A percentile compares a stretch with the other conserved stretches of the same genome.
Evolutionary conservation across 176 grass and related monocot species (phyloP).

Genomic region (Puya raimondii): DNA sequence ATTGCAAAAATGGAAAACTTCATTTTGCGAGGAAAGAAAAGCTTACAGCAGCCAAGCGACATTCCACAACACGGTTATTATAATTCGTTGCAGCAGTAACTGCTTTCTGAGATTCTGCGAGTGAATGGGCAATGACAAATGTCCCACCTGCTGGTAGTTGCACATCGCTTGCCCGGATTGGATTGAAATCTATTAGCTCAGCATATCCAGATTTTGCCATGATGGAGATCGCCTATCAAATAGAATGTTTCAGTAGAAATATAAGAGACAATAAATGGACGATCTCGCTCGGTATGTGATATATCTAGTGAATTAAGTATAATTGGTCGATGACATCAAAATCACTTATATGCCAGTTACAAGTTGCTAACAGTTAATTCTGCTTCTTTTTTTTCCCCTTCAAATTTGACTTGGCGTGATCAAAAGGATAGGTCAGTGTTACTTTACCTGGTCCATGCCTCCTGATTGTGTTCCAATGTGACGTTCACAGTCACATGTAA

Average conservation of each 20-base stretch:
- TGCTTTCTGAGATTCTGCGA: conserved; percentile 96
- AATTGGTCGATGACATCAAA: too few relatives aligned
- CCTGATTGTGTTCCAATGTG: conserved; percentile 93
- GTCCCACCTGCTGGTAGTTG: conserved; percentile 75
- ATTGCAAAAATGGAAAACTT: too few relatives aligned
- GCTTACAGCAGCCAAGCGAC: conserved; percentile 37
- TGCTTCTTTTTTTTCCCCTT: too few relatives aligned
- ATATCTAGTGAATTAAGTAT: too few relatives aligned
- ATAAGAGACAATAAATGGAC: too few relatives aligned
- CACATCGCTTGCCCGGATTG: conserved; percentile 81
- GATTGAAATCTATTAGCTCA: conserved; percentile 97
- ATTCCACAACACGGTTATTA: conserved; percentile 91
- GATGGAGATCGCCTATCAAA: conserved; percentile 80
- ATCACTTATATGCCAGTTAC: too few relatives aligned
- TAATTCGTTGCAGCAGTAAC: conserved; percentile 96
- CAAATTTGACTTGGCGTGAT: too few relatives aligned
- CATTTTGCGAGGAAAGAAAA: too few relatives aligned
- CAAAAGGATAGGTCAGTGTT: too few relatives aligned
- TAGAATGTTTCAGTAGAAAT: too few relatives aligned
- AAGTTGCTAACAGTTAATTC: too few relatives aligned
- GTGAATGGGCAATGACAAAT: conserved; percentile 87
- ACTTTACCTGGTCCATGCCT: conserved; percentile 91
- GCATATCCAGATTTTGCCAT: conserved; percentile 95
- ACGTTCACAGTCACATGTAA: conserved; percentile 77
- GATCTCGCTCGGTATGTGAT: too few relatives aligned